phyloP scores from a whole-genome alignment of 1,284 basidiomycete species.

The Psilocybe mexicana region DNA sequence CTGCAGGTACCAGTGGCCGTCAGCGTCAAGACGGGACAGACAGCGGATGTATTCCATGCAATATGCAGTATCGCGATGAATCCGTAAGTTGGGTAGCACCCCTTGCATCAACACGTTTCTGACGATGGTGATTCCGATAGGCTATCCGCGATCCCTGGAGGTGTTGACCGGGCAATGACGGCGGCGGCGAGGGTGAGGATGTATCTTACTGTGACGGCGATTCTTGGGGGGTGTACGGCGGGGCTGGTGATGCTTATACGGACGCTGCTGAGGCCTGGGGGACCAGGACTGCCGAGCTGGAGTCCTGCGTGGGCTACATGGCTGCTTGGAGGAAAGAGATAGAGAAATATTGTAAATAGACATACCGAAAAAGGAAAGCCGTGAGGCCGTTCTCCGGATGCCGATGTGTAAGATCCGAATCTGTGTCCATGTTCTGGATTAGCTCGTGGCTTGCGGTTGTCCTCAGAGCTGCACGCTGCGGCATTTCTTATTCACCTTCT shows the following conservation, averaged over 20 bases:
- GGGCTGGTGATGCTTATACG: conserved; percentile 68
- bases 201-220: conserved; percentile 68
- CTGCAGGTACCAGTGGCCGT: conserved; percentile 91
- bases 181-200: conserved; percentile 64
- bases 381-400: conserved; percentile 26
- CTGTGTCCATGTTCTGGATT: conserved; percentile 20
- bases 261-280: conserved; percentile 62
- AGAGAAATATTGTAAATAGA: conserved; percentile 4
- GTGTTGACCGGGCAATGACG: conserved; percentile 71
- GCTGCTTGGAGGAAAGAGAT: conserved; percentile 47
- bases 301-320: conserved; percentile 58
- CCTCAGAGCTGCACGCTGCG: not conserved
- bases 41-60: conserved; percentile 87
- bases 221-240: conserved; percentile 71
- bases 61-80: conserved; percentile 85
- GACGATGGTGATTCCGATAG: conserved; percentile 33
- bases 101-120: conserved; percentile 11
- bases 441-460: conserved; percentile 27
- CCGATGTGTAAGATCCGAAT: conserved; percentile 47
- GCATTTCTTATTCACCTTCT: not conserved
- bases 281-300: conserved; percentile 51
- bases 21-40: conserved; percentile 82
- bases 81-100: conserved; percentile 56
- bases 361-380: conserved; percentile 7
- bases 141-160: conserved; percentile 73